Evolutionary conservation across 331 rosid species (phyloP), one percentile per base, ranked within the genome.

Genomic region (Malus hybrid): DNA sequence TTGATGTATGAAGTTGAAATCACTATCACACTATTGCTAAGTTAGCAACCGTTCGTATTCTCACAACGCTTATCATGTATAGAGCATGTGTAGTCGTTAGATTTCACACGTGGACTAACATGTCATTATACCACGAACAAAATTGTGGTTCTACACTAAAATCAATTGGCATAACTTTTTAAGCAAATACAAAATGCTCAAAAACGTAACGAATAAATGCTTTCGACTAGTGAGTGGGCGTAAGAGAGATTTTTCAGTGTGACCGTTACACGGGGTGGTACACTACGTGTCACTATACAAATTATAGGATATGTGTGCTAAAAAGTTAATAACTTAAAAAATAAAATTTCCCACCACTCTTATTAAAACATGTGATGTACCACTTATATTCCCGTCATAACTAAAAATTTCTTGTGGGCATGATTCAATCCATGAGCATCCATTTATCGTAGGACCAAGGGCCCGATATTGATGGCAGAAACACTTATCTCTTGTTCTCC

Each of bases 391-490:
- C 24, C 24, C 24, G 24, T 22, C 24, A 22, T 1, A 22, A 22
- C 24, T 22, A 22, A 22, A 22, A 22, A 22, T 22, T 22, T 22
- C 24, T 22, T 1, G 88, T 29, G 97, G 99, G 50, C 86, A 79
- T 58, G 91, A 77, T 83, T 94, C 99, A 75, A 94, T 78, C 99
- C 96, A 94, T 1, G 96, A 90, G 88, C 99, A 94, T 75, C 99
- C 99, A 68, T 90, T 90, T 78, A 94, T 94, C 75, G 76, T 85
- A 4, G 95, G 95, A 81, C 99, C 97, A 80, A 91, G 96, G 77
- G 91, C 89, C 69, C 96, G 90, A 71, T 84, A 91, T 79, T 91
- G 95, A 75, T 80, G 77, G 85, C 86, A 67, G 82, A 84, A 52
- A 86, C 79, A 79, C 95, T 91, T 72, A 9, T 88, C 95, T 68